A percentile compares a stretch with the other conserved stretches of the same genome.
Conservation (phyloP, 768 basidiomycete species). For the Multifurca ochricompacta region DNA sequence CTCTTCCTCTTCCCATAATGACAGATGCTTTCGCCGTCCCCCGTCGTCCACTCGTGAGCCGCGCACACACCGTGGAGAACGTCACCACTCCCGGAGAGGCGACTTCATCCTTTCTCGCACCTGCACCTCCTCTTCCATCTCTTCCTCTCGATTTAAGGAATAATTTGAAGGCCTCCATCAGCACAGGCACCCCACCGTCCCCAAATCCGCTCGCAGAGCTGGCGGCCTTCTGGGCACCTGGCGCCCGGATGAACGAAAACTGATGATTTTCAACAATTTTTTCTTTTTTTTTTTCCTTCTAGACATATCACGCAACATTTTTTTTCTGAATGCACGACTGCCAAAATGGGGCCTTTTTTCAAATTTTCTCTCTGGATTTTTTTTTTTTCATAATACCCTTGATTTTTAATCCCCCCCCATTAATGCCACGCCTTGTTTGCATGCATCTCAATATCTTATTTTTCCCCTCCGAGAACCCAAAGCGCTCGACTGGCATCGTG, state of each 20-base stretch:
- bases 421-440: constrained; percentile 5
- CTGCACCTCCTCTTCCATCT: too few species aligned
- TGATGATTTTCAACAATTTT: not conserved
- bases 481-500: not conserved
- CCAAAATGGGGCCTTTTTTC: too few species aligned
- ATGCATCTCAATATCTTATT: not conserved
- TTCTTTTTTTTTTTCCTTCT: too few species aligned
- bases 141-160: constrained; percentile 2
- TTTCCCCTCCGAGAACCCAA: too few species aligned
- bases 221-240: not conserved
- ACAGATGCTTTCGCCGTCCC: not conserved
- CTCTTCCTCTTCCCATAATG: too few species aligned
- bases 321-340: not conserved
- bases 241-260: constrained; percentile 9
- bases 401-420: not conserved
- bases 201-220: constrained; percentile 2
- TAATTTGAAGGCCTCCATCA: constrained; percentile 4
- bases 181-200: constrained; percentile 2
- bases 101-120: not conserved
- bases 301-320: too few species aligned
- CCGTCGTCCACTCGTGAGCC: constrained; percentile 13
- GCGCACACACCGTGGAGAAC: constrained; percentile 13
- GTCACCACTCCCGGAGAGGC: not conserved
- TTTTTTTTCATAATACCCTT: not conserved
- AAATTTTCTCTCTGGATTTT: not conserved